Evolutionary conservation across 2,329 filamentous ascomycete species (phyloP), one percentile per base, ranked within the genome.

Genomic region (Penicillium sp.): DNA sequence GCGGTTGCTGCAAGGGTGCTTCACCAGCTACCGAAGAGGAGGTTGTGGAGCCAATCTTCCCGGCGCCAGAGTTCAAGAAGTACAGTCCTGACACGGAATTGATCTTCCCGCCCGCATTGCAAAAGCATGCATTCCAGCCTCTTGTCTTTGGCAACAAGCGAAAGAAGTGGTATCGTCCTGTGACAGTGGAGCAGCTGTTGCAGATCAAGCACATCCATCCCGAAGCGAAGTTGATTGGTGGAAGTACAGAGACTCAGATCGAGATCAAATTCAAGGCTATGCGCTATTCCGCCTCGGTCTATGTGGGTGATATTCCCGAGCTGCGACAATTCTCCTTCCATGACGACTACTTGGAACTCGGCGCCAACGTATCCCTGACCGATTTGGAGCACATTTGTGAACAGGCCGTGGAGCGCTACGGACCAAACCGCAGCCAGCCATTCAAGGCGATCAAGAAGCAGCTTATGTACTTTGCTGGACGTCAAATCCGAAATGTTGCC

Each of bases 231-330:
- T 87, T 99, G 62, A 96, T 99, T 62, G 94, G 92, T 52, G 95
- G 95, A 62, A 96, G 92, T 73, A 96, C 93, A 2, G 95, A 99
- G 76, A 98, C 94, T 0, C 95, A 98, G 76, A 98, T 99, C 61
- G 95, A 99, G 78, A 90, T 96, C 79, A 97, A 96, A 77, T 98
- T 99, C 84, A 98, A 98, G 79, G 92, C 89, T 0, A 86, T 96
- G 82, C 86, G 92, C 68, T 98, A 98, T 73, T 89, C 89, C 4
- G 87, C 91, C 1, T 97, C 93, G 0, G 90, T 99, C 0, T 98
- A 90, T 66, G 90, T 98, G 10, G 93, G 94, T 11, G 95, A 99
- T 70, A 96, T 99, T 59, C 82, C 91, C 0, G 95, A 98, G 76
- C 79, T 99, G 59, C 84, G 92, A 12, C 89, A 93, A 66, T 98